Percentiles rank a stretch among this genome's conserved stretches.
These are phyloP conservation scores for Ehretia macrophylla DNA, from an alignment of 257 asterid species.

Conservation along the genomic window DNA sequence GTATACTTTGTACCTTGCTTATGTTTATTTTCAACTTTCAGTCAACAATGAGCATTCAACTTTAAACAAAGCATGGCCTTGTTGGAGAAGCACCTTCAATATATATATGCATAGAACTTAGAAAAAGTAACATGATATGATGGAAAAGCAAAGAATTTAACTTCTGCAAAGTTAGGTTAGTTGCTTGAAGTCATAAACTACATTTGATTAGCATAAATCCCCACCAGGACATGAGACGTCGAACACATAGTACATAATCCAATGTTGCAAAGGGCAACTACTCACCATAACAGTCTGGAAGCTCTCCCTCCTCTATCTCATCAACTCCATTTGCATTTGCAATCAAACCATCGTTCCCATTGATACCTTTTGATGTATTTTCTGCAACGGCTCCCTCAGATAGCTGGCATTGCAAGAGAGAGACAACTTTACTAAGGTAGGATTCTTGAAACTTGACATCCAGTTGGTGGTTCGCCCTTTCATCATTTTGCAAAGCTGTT, in stretches of 20 bases:
- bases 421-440: slow-evolving; percentile 75
- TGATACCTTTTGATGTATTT: slow-evolving; percentile 32
- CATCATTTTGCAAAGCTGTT: slow-evolving; percentile 92
- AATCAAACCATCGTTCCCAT: slow-evolving; percentile 24
- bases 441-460: slow-evolving; percentile 99
- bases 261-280: background rate
- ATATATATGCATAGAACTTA: too few species aligned
- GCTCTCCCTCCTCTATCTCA: slow-evolving; percentile 98
- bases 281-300: slow-evolving; percentile 72
- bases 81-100: too few species aligned
- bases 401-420: slow-evolving; percentile 83
- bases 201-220: background rate
- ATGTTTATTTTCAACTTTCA: too few species aligned
- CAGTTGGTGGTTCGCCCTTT: slow-evolving; percentile 90
- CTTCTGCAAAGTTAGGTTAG: too few species aligned
- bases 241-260: background rate
- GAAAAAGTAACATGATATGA: too few species aligned
- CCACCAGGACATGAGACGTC: background rate
- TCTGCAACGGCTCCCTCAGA: slow-evolving; percentile 85
- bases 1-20: too few species aligned
- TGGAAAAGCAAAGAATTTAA: too few species aligned
- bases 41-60: too few species aligned
- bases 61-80: too few species aligned
- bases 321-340: slow-evolving; percentile 39
- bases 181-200: too few species aligned